Base-by-base conservation (phyloP, 2,329 filamentous ascomycete species). In the Colletotrichum phormii region DNA sequence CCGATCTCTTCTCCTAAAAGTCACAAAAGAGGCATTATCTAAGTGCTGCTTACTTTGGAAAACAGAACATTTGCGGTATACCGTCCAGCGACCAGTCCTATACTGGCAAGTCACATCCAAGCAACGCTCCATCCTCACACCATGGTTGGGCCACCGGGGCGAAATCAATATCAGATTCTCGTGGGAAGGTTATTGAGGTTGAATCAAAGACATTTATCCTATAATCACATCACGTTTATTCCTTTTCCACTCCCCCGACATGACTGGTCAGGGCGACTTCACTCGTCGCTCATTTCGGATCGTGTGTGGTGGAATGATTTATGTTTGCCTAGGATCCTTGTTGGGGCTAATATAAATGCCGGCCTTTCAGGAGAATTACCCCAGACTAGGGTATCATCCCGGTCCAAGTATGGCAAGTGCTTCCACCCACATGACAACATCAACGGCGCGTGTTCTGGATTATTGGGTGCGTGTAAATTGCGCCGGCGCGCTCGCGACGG, bases 251-350 rank as follows among this genome's bases (percentile, higher is more conserved):
- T 42, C 15, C 11, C 29, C 24, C 18, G 29, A 58, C 53, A 2
- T 42, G 49, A 68, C 49, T 72, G 69, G 62, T 54, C 18, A 15
- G 42, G 13, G 51, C 61, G 15, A 4, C 31, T 53, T 67, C 58
- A 58, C 64, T 33, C 31, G 18, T 22, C 29, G 8, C 18, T 33
- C 15, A 15, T 18, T 67, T 37, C 55, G 42, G 46, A 35, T 26
- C 55, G n/a, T 67, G 68, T 71, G 63, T 71, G 68, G 63, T 62
- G 68, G 68, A 67, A 71, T 57, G 26, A 51, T 57, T 51, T 15
- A 6, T 51, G 37, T 11, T 54, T 59, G 53, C 51, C 64, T 58
- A 57, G 53, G 15, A 58, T 31, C 58, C 49, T 3, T 24, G 26
- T 12, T 29, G 18, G 49, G 49, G 24, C 57, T 49, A 33, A 15